Percentiles rank a stretch among this genome's conserved stretches.
phyloP scores from a whole-genome alignment of 2,329 filamentous ascomycete species.

The Xylaria sp. region DNA sequence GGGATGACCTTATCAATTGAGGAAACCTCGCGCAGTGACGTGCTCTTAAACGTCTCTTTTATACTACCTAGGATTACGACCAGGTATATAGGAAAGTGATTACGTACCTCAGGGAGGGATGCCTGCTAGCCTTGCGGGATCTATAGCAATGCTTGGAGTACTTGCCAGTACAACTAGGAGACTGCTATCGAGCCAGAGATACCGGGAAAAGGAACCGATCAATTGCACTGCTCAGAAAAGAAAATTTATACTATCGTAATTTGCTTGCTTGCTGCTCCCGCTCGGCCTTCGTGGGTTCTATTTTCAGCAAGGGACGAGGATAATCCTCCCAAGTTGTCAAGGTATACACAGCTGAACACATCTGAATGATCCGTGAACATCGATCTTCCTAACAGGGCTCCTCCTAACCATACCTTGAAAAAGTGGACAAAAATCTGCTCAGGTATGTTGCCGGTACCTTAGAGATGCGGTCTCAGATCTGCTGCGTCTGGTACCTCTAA shows the following conservation, averaged over 20 bases:
- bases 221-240: not conserved
- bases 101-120: not conserved
- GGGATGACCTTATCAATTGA: not conserved
- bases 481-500: slow-evolving; percentile 24
- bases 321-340: not conserved
- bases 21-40: not conserved
- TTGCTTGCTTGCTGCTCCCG: not conserved
- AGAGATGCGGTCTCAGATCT: slow-evolving; percentile 22
- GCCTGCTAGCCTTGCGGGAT: not conserved
- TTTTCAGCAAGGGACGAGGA: not conserved
- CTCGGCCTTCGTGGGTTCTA: not conserved
- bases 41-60: not conserved
- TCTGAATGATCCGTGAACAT: not conserved
- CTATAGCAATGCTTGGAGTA: not conserved
- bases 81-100: not conserved
- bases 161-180: not conserved
- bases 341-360: slow-evolving; percentile 4
- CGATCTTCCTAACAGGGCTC: not conserved
- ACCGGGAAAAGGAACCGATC: not conserved
- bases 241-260: not conserved
- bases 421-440: not conserved
- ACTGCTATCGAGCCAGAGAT: not conserved
- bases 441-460: not conserved
- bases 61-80: not conserved
- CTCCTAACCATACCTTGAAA: not conserved